phyloP scores from a whole-genome alignment of 495 filamentous ascomycete genomes.

The Podospora pseudocomata region DNA sequence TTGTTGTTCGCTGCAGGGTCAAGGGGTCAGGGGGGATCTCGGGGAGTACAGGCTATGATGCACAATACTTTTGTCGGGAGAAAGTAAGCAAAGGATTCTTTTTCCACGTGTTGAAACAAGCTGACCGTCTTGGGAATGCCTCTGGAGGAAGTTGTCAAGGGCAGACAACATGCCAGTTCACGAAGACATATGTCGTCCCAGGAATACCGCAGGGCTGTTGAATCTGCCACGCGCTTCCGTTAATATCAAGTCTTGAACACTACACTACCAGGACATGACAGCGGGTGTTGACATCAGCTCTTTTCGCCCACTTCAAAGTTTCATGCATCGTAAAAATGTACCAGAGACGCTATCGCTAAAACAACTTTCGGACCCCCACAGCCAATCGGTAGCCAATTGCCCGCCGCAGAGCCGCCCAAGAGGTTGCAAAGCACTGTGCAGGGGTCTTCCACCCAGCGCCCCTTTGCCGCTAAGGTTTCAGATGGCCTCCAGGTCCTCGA shows the following conservation, averaged over 20 bases:
- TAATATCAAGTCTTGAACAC: not conserved
- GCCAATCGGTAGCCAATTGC: slow-evolving; percentile 13
- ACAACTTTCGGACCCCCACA: not conserved
- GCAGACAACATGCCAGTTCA: not conserved
- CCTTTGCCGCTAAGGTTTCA: slow-evolving; percentile 31
- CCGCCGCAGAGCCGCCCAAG: slow-evolving; percentile 16
- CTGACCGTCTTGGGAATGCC: not conserved
- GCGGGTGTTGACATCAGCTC: not conserved
- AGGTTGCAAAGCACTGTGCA: slow-evolving; percentile 4
- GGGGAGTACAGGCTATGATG: not conserved
- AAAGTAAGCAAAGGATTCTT: not conserved
- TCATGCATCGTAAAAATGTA: not conserved
- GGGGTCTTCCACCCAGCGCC: not conserved
- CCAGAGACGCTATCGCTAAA: not conserved
- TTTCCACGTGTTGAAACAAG: not conserved
- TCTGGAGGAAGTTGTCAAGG: not conserved
- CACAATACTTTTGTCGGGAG: not conserved
- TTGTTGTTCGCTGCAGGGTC: not conserved
- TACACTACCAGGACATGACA: not conserved
- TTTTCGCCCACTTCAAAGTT: not conserved
- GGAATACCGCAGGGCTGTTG: not conserved
- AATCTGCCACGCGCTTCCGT: too few species aligned
- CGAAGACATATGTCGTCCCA: not conserved
- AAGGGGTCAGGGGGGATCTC: not conserved
- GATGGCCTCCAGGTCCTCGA: slow-evolving; percentile 9